Evolutionary conservation across 768 basidiomycete species (phyloP).

Genomic region (Suillus weaverae): DNA sequence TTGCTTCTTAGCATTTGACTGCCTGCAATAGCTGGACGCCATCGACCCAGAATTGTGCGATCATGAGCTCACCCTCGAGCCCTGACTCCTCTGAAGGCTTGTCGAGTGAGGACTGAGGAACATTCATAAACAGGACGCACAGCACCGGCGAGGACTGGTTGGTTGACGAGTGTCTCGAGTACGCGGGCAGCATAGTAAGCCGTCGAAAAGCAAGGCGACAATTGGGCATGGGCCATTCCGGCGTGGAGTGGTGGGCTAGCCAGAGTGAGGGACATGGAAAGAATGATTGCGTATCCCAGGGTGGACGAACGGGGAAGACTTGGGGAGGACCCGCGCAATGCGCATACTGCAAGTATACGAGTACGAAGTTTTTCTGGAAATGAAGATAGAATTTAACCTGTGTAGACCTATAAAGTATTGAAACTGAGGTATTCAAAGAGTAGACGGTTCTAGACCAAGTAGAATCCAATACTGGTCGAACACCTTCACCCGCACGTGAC

Average conservation of each 20-base stretch:
- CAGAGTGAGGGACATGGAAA: constrained; percentile 9
- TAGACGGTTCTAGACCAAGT: too few species aligned
- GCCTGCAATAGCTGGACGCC: not conserved
- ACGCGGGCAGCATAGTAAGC: constrained; percentile 38
- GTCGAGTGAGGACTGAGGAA: too few species aligned
- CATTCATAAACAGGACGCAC: constrained; percentile 38
- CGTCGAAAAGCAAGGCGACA: constrained; percentile 50
- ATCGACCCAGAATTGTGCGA: not conserved
- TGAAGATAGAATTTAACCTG: constrained; percentile 20
- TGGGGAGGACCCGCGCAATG: constrained; percentile 27
- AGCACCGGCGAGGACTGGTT: constrained; percentile 39
- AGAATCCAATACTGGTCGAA: too few species aligned
- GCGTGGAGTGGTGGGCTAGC: constrained; percentile 10
- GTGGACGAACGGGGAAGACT: constrained; percentile 21
- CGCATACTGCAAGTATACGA: constrained; percentile 29
- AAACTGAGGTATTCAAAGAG: too few species aligned
- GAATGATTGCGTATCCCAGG: constrained; percentile 22
- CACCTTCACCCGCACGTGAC: too few species aligned
- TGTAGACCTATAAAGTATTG: not conserved
- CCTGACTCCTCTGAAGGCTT: not conserved
- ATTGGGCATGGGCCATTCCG: constrained; percentile 18
- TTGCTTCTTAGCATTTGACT: not conserved
- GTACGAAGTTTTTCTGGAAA: constrained; percentile 46
- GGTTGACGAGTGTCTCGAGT: constrained; percentile 35
- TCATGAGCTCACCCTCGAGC: not conserved